Conservation (phyloP, 2,329 filamentous ascomycete genomes). For the Xylaria sp. region DNA sequence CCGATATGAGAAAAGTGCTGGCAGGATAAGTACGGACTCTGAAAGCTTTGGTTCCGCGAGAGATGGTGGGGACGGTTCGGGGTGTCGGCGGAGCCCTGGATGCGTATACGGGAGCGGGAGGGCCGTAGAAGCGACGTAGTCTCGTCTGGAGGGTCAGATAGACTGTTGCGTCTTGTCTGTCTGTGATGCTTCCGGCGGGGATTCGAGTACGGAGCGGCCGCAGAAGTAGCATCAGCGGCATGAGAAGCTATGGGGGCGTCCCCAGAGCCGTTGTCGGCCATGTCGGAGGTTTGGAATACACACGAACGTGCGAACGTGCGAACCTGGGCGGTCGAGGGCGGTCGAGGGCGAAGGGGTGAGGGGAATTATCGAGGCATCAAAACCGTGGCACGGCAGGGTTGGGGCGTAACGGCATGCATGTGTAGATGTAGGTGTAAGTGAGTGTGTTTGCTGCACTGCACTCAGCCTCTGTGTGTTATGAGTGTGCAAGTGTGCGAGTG, state of each 20-base stretch:
- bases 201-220: constrained; percentile 42
- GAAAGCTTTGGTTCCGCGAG: constrained; percentile 58
- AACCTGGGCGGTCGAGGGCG: too few species aligned
- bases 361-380: constrained; percentile 3
- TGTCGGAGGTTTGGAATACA: constrained; percentile 29
- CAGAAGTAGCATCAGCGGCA: constrained; percentile 33
- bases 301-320: not conserved
- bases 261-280: constrained; percentile 38
- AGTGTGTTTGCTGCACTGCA: not conserved
- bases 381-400: not conserved
- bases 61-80: constrained; percentile 44
- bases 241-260: constrained; percentile 36
- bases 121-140: constrained; percentile 57
- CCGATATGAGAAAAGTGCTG: not conserved
- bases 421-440: not conserved
- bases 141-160: constrained; percentile 54
- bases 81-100: constrained; percentile 50
- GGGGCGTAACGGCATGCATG: not conserved
- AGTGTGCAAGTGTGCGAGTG: not conserved
- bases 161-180: constrained; percentile 42
- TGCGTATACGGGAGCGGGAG: constrained; percentile 57
- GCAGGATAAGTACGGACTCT: constrained; percentile 50
- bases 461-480: not conserved
- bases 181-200: constrained; percentile 42
- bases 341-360: not conserved